Conservation (phyloP, 495 filamentous ascomycete genomes). For the Glonium stellatum region DNA sequence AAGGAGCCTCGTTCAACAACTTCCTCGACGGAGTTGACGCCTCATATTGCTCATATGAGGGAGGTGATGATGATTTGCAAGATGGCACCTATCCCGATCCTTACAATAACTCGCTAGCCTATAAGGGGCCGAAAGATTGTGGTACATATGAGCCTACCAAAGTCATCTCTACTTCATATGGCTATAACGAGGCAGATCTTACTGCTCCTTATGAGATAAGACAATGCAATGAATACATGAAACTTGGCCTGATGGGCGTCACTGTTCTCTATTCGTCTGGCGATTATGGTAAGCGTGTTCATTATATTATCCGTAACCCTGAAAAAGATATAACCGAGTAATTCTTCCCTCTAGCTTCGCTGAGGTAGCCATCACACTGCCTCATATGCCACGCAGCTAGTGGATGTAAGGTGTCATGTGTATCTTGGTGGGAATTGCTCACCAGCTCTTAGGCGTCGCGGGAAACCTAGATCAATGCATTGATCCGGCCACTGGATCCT, state of each 20-base stretch:
- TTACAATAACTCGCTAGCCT: neutral
- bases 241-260: conserved; percentile 26
- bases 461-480: conserved; percentile 2
- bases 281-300: conserved; percentile 16
- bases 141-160: neutral
- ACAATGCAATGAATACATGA: conserved; percentile 29
- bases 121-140: neutral
- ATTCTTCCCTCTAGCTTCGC: too few species aligned
- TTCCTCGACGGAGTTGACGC: conserved; percentile 43
- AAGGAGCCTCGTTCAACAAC: conserved; percentile 37
- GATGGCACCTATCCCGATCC: conserved; percentile 20
- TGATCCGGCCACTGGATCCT: neutral
- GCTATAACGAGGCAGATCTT: conserved; percentile 13
- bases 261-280: conserved; percentile 17
- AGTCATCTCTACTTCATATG: neutral
- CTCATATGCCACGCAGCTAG: too few species aligned
- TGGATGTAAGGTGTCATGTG: too few species aligned
- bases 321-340: too few species aligned
- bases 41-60: conserved; percentile 34
- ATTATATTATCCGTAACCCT: neutral
- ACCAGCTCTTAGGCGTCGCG: conserved; percentile 37
- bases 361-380: too few species aligned
- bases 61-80: conserved; percentile 35
- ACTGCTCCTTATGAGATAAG: conserved; percentile 10
- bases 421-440: too few species aligned